Evolutionary conservation across 78 protist genomes (phyloP).

Genomic region (Tieghemostelium lacteum): DNA sequence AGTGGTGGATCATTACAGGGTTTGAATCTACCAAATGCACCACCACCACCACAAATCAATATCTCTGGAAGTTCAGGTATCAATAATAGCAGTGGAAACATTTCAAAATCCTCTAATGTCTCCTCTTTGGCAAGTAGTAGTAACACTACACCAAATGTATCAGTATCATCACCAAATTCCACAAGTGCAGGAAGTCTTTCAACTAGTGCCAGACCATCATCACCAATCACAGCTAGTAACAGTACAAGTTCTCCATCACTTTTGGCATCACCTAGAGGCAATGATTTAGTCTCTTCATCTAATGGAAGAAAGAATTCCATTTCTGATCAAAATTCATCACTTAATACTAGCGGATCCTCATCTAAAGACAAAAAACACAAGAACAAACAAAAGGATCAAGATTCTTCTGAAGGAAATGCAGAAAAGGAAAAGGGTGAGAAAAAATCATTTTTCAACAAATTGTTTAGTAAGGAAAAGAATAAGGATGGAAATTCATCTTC

Average conservation of each 20-base stretch:
- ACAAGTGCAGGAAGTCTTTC: background rate
- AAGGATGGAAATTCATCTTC: background rate
- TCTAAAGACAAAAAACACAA: background rate
- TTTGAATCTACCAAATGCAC: conserved; percentile 38
- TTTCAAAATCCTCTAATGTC: background rate
- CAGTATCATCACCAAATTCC: conserved; percentile 11
- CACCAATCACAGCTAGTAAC: conserved; percentile 30
- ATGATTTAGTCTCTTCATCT: background rate
- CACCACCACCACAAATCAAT: conserved; percentile 33
- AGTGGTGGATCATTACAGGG: conserved; percentile 53
- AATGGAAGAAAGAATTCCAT: conserved; percentile 9
- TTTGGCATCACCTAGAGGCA: conserved; percentile 13
- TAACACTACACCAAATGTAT: background rate
- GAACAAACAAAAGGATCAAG: background rate
- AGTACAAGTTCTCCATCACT: conserved; percentile 25
- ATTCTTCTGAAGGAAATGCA: background rate
- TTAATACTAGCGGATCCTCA: background rate
- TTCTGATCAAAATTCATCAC: background rate
- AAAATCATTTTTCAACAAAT: conserved; percentile 55
- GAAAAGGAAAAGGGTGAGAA: conserved; percentile 18
- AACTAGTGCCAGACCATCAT: conserved; percentile 7
- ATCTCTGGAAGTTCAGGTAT: background rate
- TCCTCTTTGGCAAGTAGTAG: background rate
- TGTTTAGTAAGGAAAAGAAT: conserved; percentile 24
- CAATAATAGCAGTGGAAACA: background rate